Percentiles rank a stretch among this genome's conserved stretches.
Evolutionary conservation across 352 stramenopile genomes (phyloP).

Genomic region (Phytophthora palmivora): DNA sequence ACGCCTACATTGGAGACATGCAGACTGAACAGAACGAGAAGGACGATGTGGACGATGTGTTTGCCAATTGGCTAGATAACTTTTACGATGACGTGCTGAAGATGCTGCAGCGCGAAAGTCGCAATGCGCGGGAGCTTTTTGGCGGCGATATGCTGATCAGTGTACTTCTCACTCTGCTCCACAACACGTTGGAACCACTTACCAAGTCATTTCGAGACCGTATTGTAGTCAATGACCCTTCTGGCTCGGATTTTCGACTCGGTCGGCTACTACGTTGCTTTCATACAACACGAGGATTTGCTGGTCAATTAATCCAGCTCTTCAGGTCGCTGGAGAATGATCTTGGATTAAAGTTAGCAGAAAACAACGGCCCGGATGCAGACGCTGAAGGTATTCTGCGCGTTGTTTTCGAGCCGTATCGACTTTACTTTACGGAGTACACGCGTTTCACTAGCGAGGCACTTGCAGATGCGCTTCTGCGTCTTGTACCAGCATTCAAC

Average conservation of each 20-base stretch:
- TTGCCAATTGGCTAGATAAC: constrained; percentile 53
- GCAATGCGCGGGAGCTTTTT: constrained; percentile 58
- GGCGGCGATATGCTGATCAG: constrained; percentile 22
- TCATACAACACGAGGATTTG: constrained; percentile 53
- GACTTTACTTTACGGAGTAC: constrained; percentile 66
- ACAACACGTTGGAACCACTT: constrained; percentile 58
- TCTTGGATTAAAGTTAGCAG: constrained; percentile 16
- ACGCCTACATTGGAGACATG: constrained; percentile 41
- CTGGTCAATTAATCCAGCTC: constrained; percentile 48
- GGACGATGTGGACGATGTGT: constrained; percentile 17
- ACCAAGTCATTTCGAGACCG: constrained; percentile 63
- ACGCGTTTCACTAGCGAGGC: constrained; percentile 44
- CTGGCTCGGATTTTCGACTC: constrained; percentile 37
- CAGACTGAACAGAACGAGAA: constrained; percentile 18
- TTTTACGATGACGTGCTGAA: constrained; percentile 66
- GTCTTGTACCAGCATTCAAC: constrained; percentile 52
- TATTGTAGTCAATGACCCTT: constrained; percentile 33
- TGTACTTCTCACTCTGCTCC: constrained; percentile 55
- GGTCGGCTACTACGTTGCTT: constrained; percentile 50
- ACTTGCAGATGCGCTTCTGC: constrained; percentile 47
- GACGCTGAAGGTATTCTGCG: constrained; percentile 21
- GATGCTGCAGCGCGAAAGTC: constrained; percentile 65
- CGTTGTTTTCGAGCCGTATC: constrained; percentile 62
- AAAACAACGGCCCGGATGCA: constrained; percentile 3
- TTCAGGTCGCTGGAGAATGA: constrained; percentile 48